These are phyloP conservation scores for Saksenaea oblongispora DNA, from an alignment of 371 early-diverging fungal genomes.

Conservation along the genomic window DNA sequence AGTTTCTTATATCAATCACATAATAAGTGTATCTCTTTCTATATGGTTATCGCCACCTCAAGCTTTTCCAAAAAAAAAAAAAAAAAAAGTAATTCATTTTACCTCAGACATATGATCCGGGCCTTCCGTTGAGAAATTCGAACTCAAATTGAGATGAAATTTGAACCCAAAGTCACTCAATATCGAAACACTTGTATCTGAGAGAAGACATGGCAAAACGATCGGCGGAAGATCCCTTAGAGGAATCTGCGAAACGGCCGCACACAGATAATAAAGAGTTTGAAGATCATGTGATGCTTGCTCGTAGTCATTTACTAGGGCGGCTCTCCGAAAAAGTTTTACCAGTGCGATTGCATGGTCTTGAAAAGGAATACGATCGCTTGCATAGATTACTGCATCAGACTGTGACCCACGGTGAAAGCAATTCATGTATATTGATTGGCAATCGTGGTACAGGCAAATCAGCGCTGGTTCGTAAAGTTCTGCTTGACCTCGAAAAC, in stretches of 20 bases:
- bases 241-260: neutral
- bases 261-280: neutral
- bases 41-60: too few species aligned
- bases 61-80: too few species aligned
- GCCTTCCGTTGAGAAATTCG: too few species aligned
- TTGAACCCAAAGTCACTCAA: too few species aligned
- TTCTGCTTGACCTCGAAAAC: slow-evolving; percentile 40
- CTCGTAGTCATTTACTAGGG: slow-evolving; percentile 23
- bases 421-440: slow-evolving; percentile 75
- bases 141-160: too few species aligned
- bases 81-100: too few species aligned
- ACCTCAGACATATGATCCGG: too few species aligned
- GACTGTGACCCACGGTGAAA: slow-evolving; percentile 68
- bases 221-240: neutral
- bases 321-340: slow-evolving; percentile 48
- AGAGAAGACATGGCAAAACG: neutral
- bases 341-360: slow-evolving; percentile 49
- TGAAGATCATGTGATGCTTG: slow-evolving; percentile 9
- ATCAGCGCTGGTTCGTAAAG: slow-evolving; percentile 41
- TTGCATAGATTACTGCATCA: slow-evolving; percentile 55
- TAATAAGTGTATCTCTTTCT: too few species aligned
- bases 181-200: too few species aligned
- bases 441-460: slow-evolving; percentile 83
- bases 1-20: too few species aligned
- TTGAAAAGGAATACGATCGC: slow-evolving; percentile 65